Evolutionary conservation across 2,329 filamentous ascomycete genomes (phyloP).

Genomic region (Colletotrichum sp.): DNA sequence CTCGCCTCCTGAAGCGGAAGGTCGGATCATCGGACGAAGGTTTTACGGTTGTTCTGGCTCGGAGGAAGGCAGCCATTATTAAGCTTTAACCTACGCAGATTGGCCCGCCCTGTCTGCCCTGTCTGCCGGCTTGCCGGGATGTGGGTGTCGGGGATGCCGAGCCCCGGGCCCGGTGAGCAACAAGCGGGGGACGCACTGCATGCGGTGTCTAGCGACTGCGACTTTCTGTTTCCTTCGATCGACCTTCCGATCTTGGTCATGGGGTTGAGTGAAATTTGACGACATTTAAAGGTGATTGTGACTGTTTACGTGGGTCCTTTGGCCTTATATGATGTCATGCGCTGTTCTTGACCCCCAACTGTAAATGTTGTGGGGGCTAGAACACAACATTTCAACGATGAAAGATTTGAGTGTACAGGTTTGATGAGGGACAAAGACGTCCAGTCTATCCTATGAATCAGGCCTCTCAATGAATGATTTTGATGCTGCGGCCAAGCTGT

Average conservation of each 20-base stretch:
- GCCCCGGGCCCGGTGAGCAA: not conserved
- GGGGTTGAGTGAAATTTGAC: not conserved
- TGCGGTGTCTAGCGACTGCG: not conserved
- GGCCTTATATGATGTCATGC: not conserved
- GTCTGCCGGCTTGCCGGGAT: not conserved
- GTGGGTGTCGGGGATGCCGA: not conserved
- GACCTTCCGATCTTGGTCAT: not conserved
- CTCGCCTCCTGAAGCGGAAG: not conserved
- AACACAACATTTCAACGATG: not conserved
- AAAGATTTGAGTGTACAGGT: not conserved
- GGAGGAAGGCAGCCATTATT: not conserved
- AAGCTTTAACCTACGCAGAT: not conserved
- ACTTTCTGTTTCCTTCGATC: not conserved
- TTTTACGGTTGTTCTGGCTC: not conserved
- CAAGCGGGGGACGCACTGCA: not conserved
- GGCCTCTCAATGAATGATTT: too few relatives aligned
- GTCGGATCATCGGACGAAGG: not conserved
- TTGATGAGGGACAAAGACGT: too few relatives aligned
- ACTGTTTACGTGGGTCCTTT: not conserved
- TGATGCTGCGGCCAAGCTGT: too few relatives aligned
- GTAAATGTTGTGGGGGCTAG: not conserved
- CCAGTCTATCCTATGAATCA: too few relatives aligned
- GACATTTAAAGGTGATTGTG: not conserved
- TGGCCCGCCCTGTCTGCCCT: not conserved
- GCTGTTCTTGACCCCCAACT: not conserved